Conservation (phyloP, 768 basidiomycete species). For the Phallus indusiatus region DNA sequence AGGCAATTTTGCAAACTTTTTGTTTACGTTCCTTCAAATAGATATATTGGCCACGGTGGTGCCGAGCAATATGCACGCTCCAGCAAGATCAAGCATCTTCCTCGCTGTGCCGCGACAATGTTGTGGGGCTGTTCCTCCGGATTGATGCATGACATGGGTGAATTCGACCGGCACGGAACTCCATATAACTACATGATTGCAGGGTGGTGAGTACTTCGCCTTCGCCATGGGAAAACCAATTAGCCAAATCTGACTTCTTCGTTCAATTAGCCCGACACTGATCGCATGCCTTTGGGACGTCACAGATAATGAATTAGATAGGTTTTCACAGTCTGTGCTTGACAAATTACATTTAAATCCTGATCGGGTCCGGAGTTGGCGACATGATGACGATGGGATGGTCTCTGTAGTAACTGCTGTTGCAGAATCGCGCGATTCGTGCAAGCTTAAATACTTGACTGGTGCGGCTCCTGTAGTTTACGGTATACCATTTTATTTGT, state of each 20-base stretch:
- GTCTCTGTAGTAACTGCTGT: constrained; percentile 67
- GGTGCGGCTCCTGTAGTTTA: constrained; percentile 94
- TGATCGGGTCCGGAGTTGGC: constrained; percentile 16
- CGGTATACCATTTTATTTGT: constrained; percentile 88
- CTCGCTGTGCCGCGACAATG: constrained; percentile 88
- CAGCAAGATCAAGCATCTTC: constrained; percentile 71
- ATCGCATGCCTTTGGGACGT: constrained; percentile 98
- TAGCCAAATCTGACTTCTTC: neutral
- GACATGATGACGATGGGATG: constrained; percentile 16
- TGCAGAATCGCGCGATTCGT: constrained; percentile 64
- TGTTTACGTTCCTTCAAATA: constrained; percentile 21
- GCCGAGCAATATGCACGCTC: constrained; percentile 91
- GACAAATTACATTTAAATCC: constrained; percentile 50
- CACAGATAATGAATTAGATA: constrained; percentile 95
- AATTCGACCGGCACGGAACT: constrained; percentile 87
- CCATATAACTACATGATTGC: constrained; percentile 95
- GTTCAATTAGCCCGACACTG: constrained; percentile 62
- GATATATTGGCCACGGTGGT: constrained; percentile 96
- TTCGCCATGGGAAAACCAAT: neutral
- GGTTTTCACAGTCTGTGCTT: constrained; percentile 78
- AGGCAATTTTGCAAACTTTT: neutral
- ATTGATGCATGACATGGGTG: constrained; percentile 78
- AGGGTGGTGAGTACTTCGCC: constrained; percentile 63
- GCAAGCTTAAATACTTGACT: constrained; percentile 88
- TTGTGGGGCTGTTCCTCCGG: constrained; percentile 99